These are phyloP conservation scores for Sugiyamaella qingdaonensis DNA, from an alignment of 805 yeast species.

Conservation along the genomic window DNA sequence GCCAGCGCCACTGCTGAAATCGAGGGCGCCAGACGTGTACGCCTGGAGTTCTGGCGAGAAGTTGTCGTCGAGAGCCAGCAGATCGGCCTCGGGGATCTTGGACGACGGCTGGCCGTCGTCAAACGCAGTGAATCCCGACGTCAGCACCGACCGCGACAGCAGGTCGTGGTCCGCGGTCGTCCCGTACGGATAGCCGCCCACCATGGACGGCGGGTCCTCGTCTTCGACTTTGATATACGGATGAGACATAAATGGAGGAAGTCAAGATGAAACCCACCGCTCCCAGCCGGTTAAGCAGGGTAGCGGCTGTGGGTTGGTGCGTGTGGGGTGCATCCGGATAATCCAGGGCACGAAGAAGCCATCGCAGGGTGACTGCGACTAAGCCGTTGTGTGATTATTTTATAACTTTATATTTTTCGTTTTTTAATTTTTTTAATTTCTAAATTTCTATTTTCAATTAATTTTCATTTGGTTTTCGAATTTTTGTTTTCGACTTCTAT, in stretches of 20 bases:
- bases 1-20: constrained; percentile 3
- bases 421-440: too few relatives aligned
- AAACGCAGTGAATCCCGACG: constrained; percentile 17
- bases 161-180: neutral
- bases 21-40: constrained; percentile 2
- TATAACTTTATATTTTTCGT: too few relatives aligned
- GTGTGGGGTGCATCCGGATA: neutral
- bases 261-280: neutral
- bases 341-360: neutral
- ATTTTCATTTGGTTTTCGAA: too few relatives aligned
- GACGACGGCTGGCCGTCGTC: constrained; percentile 16
- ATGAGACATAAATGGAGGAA: constrained; percentile 5
- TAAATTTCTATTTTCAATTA: too few relatives aligned
- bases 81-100: constrained; percentile 24
- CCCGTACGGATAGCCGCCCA: neutral
- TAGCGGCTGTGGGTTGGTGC: neutral
- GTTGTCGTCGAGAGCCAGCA: constrained; percentile 25
- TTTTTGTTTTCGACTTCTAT: too few relatives aligned
- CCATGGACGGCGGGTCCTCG: constrained; percentile 2
- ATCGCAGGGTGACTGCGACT: too few relatives aligned
- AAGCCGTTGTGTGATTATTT: too few relatives aligned
- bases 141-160: constrained; percentile 17
- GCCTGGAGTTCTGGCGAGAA: constrained; percentile 16
- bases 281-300: neutral
- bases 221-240: constrained; percentile 16